phyloP scores from a whole-genome alignment of 306 rosid species.

The Phaseolus lunatus region DNA sequence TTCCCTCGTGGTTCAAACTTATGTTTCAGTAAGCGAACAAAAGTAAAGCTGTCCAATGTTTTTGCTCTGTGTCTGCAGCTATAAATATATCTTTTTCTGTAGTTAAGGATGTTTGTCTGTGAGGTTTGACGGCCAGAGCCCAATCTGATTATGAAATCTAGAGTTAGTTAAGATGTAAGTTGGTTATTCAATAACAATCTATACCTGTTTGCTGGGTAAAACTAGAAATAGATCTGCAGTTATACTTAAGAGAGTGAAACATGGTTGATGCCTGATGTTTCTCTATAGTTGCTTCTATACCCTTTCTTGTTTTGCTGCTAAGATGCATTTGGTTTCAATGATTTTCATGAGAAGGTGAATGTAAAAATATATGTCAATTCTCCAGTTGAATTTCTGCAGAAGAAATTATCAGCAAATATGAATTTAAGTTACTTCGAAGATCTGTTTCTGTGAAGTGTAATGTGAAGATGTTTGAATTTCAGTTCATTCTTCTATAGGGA shows the following conservation, averaged over 20 bases:
- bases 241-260: constrained; percentile 24
- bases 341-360: neutral
- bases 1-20: constrained; percentile 25
- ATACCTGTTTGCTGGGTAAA: constrained; percentile 14
- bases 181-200: constrained; percentile 30
- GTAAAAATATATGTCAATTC: neutral
- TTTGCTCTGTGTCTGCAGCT: constrained; percentile 36
- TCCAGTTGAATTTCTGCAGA: neutral
- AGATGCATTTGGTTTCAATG: constrained; percentile 6
- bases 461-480: constrained; percentile 20
- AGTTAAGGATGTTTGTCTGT: constrained; percentile 8
- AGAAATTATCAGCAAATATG: constrained; percentile 11
- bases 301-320: constrained; percentile 19
- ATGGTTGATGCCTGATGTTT: constrained; percentile 17
- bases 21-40: constrained; percentile 34
- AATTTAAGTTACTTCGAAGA: neutral
- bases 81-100: neutral
- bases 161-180: constrained; percentile 9
- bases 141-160: constrained; percentile 31
- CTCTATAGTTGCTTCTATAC: constrained; percentile 20
- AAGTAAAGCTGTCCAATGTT: constrained; percentile 14
- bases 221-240: neutral
- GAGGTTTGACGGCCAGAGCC: constrained; percentile 7
- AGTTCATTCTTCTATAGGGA: neutral
- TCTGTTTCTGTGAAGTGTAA: constrained; percentile 19